A percentile compares a stretch with the other conserved stretches of the same genome.
Conservation (phyloP, 495 filamentous ascomycete species). For the Margaritispora aquatica region DNA sequence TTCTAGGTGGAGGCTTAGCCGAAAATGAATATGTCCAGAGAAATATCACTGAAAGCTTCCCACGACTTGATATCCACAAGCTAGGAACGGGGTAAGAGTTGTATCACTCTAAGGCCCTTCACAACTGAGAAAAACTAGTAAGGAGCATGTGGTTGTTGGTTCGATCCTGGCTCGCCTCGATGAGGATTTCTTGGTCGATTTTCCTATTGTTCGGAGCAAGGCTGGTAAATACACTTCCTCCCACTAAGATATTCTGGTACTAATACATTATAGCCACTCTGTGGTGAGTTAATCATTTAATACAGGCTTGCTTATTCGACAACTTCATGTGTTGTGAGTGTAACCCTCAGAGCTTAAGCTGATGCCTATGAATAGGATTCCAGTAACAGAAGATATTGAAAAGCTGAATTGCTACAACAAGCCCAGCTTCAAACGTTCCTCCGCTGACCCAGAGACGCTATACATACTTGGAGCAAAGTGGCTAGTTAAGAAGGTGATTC, state of each 20-base stretch:
- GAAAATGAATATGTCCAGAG: neutral
- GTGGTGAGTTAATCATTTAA: too few relatives aligned
- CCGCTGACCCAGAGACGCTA: neutral
- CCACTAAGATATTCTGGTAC: too few relatives aligned
- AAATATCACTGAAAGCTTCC: neutral
- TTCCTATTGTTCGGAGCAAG: slow-evolving; percentile 3
- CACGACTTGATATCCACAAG: neutral
- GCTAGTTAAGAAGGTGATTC: neutral
- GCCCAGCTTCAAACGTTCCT: neutral
- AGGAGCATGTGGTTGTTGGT: slow-evolving; percentile 2
- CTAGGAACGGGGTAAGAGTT: neutral
- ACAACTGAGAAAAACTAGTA: neutral
- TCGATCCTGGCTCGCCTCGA: neutral
- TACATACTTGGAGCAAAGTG: neutral
- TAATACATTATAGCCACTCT: too few relatives aligned
- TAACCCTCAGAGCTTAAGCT: neutral
- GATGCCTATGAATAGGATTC: neutral
- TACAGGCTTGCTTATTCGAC: too few relatives aligned
- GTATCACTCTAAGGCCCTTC: neutral
- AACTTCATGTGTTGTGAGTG: too few relatives aligned
- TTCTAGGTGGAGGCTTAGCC: slow-evolving; percentile 1
- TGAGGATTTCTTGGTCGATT: neutral
- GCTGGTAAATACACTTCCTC: neutral
- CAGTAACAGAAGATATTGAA: neutral
- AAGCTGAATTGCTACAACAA: neutral